Conservation (phyloP, 176 grass and related monocot genomes). For the Oryza brachyantha region DNA sequence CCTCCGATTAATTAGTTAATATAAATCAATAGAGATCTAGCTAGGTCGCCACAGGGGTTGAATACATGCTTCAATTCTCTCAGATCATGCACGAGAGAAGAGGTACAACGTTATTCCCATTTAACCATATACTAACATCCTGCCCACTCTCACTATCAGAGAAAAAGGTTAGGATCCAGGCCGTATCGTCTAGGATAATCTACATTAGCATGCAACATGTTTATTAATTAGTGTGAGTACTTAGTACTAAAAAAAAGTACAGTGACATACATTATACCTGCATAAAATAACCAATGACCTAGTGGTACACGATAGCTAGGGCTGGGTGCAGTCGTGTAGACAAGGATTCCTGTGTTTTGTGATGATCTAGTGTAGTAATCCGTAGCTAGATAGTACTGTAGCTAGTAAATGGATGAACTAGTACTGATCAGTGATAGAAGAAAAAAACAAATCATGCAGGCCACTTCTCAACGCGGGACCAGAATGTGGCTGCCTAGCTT, state of each 20-base stretch:
- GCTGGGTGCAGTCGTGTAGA: too few relatives aligned
- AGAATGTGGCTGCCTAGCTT: too few relatives aligned
- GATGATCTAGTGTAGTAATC: too few relatives aligned
- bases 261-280: background rate
- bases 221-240: background rate
- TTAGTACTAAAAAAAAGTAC: background rate
- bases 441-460: background rate
- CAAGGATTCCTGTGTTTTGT: too few relatives aligned
- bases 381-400: too few relatives aligned
- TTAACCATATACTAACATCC: background rate
- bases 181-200: constrained; percentile 14
- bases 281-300: background rate
- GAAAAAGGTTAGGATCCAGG: background rate
- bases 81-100: background rate
- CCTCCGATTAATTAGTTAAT: background rate
- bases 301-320: background rate
- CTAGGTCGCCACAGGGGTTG: background rate
- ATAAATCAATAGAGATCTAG: background rate
- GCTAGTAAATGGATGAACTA: too few relatives aligned
- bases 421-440: too few relatives aligned
- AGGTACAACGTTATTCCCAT: background rate
- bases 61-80: background rate
- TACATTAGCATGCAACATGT: background rate
- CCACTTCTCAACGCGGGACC: too few relatives aligned
- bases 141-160: background rate